A percentile compares a stretch with the other conserved stretches of the same genome.
These are phyloP conservation scores for Xylariales sp. DNA, from an alignment of 2,329 filamentous ascomycete genomes.

Conservation along the genomic window DNA sequence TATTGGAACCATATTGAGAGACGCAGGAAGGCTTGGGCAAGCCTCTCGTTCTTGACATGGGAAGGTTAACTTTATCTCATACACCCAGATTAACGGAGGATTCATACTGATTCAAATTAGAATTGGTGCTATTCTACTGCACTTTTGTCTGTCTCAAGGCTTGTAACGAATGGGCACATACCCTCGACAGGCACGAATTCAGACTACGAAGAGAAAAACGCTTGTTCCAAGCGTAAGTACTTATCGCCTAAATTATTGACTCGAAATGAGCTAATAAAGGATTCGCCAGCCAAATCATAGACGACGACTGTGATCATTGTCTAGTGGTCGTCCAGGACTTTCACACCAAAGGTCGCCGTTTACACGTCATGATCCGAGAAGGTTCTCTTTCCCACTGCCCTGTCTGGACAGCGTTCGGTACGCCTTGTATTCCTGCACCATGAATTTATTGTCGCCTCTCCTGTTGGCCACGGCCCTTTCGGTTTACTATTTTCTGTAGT, in stretches of 20 bases:
- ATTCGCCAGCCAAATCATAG: slow-evolving; percentile 62
- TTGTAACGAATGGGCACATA: slow-evolving; percentile 58
- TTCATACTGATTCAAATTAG: slow-evolving; percentile 51
- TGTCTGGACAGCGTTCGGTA: slow-evolving; percentile 74
- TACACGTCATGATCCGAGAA: slow-evolving; percentile 68
- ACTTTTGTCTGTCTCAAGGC: slow-evolving; percentile 68
- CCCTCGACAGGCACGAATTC: slow-evolving; percentile 60
- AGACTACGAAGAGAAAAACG: slow-evolving; percentile 60
- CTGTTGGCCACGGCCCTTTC: neutral
- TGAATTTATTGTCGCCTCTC: neutral
- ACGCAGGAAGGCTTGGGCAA: slow-evolving; percentile 64
- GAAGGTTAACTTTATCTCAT: slow-evolving; percentile 59
- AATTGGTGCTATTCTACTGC: slow-evolving; percentile 70
- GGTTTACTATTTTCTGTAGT: neutral
- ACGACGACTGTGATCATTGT: slow-evolving; percentile 65
- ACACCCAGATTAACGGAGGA: neutral
- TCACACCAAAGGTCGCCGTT: slow-evolving; percentile 60
- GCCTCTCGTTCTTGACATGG: slow-evolving; percentile 68
- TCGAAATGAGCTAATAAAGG: slow-evolving; percentile 15
- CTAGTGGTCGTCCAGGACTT: slow-evolving; percentile 66
- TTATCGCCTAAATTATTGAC: neutral
- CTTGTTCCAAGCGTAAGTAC: slow-evolving; percentile 67
- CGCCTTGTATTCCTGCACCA: slow-evolving; percentile 36
- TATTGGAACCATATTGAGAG: slow-evolving; percentile 61
- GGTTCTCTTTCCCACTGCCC: slow-evolving; percentile 66